Base-by-base conservation (phyloP, 2,329 filamentous ascomycete species). In the Alternaria consortialis region DNA sequence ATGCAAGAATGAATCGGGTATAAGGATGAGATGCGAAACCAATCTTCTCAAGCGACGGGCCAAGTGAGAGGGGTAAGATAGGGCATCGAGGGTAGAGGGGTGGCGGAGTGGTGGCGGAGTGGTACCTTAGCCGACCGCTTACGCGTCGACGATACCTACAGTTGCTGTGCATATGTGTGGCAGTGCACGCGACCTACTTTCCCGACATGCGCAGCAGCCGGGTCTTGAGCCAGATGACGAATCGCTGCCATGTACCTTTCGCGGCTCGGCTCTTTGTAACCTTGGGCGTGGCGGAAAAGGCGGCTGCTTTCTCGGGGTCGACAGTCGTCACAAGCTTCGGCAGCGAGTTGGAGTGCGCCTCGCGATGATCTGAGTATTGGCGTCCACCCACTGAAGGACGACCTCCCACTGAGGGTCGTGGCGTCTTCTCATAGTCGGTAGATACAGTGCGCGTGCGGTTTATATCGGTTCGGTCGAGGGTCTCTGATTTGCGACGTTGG, bases 181-280 rank as follows among this genome's bases (percentile, higher is more conserved):
- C 53, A 23, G 46, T 52, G 53, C 34, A 53, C 48, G 43, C 27
- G 31, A 36, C 37, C 56, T 63, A 63, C 31, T 50, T 59, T 56
- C 69, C 69, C 25, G 72, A 72, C 52, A 86, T 79, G 65, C 85
- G 84, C 65, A 87, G 81, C 58, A 87, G 72, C 59, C 85, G 79
- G 32, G 85, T 87, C 69, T 83, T 81, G 62, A 86, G 77, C 85
- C 85, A 87, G 1, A 85, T 85, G 56, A 86, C 76, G 69, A 87
- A 87, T 25, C 83, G 78, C 59, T 85, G 78, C 85, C 85, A 87
- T 23, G 80, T 73, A 31, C 79, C 77, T 64, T 80, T 81, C 5
- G 78, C 76, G 13, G 72, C 71, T 43, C 73, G 68, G 50, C 69
- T 75, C 64, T 73, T 76, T 43, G 74, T 75, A 17, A 77, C 72